These are phyloP conservation scores for Heterobasidion occidentale DNA, from an alignment of 1,284 basidiomycete species.

Conservation along the genomic window DNA sequence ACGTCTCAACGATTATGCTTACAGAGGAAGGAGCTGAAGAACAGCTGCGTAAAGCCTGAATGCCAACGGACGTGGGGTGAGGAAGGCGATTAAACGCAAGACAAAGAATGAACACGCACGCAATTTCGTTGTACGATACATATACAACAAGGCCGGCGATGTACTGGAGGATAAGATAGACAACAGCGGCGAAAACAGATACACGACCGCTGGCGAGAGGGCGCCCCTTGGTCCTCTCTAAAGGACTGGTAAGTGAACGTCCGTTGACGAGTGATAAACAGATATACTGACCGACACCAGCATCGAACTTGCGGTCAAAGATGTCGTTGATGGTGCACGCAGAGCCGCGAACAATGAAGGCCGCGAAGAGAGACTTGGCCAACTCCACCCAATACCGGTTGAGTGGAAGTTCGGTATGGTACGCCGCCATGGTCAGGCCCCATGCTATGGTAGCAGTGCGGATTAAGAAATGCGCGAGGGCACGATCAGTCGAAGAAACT, in stretches of 20 bases:
- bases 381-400: conserved; percentile 10
- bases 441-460: conserved; percentile 8
- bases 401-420: conserved; percentile 8
- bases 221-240: conserved; percentile 37
- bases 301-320: conserved; percentile 42
- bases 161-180: conserved; percentile 34
- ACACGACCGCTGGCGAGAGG: conserved; percentile 42
- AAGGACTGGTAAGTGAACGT: background rate
- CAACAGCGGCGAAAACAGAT: conserved; percentile 29
- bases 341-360: conserved; percentile 14
- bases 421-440: conserved; percentile 16
- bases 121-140: conserved; percentile 25
- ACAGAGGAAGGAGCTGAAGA: conserved; percentile 41
- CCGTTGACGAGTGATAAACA: background rate
- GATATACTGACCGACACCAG: conserved; percentile 39
- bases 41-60: conserved; percentile 19
- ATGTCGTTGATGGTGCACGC: conserved; percentile 50
- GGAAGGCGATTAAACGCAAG: background rate
- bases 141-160: conserved; percentile 32
- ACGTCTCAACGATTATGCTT: conserved; percentile 11
- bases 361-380: conserved; percentile 9
- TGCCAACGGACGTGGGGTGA: background rate
- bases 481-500: background rate
- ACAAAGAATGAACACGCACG: conserved; percentile 9
- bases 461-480: background rate